These are phyloP conservation scores for Balansia obtecta DNA, from an alignment of 2,329 filamentous ascomycete species.

Conservation along the genomic window DNA sequence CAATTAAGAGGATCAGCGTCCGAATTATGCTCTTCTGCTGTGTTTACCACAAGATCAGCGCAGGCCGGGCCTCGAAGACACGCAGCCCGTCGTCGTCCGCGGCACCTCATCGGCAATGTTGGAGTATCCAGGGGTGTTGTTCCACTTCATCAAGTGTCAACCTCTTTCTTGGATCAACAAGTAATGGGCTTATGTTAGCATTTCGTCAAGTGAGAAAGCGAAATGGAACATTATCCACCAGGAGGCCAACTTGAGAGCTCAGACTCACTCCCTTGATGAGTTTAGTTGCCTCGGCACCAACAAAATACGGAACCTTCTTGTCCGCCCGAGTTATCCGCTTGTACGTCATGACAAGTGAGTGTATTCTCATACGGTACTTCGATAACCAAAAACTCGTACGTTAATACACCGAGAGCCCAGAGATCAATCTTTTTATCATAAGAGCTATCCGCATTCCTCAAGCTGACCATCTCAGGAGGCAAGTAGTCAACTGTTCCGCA, in stretches of 20 bases:
- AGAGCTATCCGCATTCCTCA: neutral
- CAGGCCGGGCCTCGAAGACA: no score
- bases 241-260: neutral
- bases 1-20: no score
- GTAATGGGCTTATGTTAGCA: constrained; percentile 3
- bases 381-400: constrained; percentile 14
- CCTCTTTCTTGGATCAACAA: constrained; percentile 11
- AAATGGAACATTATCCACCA: neutral
- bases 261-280: constrained; percentile 10
- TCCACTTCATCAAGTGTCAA: constrained; percentile 9
- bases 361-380: constrained; percentile 16
- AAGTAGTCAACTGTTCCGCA: constrained; percentile 19
- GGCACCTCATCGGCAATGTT: constrained; percentile 8
- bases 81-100: no score
- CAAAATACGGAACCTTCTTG: constrained; percentile 11
- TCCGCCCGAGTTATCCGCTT: constrained; percentile 11
- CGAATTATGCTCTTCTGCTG: no score
- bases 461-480: constrained; percentile 15
- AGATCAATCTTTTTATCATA: constrained; percentile 12
- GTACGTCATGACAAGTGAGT: constrained; percentile 10
- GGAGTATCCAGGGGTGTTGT: constrained; percentile 13
- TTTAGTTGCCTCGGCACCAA: constrained; percentile 10
- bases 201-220: neutral
- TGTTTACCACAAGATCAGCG: no score
- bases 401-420: constrained; percentile 15